Evolutionary conservation across 345 rosid species (phyloP).

Genomic region (Firmiana major): DNA sequence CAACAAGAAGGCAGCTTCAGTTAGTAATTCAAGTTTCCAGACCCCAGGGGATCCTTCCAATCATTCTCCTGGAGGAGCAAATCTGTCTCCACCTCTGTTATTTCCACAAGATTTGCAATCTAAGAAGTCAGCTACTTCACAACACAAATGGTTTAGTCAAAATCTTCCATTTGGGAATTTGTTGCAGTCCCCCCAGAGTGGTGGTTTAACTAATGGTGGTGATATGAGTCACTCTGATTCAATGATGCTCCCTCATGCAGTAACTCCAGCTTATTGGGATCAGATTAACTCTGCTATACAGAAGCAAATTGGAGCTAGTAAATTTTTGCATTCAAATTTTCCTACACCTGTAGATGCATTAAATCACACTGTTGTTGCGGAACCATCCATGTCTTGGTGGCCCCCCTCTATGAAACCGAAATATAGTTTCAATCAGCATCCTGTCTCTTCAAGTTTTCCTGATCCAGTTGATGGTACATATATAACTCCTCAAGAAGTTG

Average conservation of each 20-base stretch:
- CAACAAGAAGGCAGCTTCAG: slow-evolving; percentile 22
- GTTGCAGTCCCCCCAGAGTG: not conserved
- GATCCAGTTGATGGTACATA: slow-evolving; percentile 6
- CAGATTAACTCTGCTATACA: not conserved
- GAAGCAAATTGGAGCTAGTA: slow-evolving; percentile 14
- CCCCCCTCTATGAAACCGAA: not conserved
- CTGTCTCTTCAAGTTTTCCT: slow-evolving; percentile 12
- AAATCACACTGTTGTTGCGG: slow-evolving; percentile 7
- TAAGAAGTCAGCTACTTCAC: slow-evolving; percentile 22
- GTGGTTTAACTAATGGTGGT: slow-evolving; percentile 23
- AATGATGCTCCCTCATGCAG: slow-evolving; percentile 14
- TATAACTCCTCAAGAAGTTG: slow-evolving; percentile 31
- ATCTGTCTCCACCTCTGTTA: slow-evolving; percentile 23
- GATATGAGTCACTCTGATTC: slow-evolving; percentile 15
- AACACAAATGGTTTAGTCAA: slow-evolving; percentile 13
- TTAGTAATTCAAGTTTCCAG: slow-evolving; percentile 21
- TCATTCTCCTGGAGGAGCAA: slow-evolving; percentile 21
- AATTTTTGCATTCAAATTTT: slow-evolving; percentile 1
- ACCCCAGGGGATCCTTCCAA: slow-evolving; percentile 7
- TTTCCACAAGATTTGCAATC: slow-evolving; percentile 13
- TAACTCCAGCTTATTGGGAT: slow-evolving; percentile 12
- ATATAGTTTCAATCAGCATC: not conserved
- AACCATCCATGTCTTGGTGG: slow-evolving; percentile 17
- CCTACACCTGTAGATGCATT: not conserved
- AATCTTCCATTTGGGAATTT: slow-evolving; percentile 14